phyloP scores from a whole-genome alignment of 345 rosid species.

The Syzygium aqueum region DNA sequence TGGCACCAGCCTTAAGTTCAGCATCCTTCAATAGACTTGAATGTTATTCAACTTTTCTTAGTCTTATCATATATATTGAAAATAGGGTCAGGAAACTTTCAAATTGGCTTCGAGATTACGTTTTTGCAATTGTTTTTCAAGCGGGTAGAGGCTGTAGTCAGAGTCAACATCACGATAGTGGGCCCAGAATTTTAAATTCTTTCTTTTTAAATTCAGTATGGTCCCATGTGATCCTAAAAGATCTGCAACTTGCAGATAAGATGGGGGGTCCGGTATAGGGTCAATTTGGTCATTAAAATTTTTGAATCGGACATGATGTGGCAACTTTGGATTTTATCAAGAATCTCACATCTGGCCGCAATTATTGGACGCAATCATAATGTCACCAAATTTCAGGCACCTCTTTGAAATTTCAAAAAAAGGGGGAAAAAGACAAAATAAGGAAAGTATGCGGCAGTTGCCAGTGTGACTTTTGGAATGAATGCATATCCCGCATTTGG shows the following conservation, averaged over 20 bases:
- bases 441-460: not conserved
- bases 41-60: not conserved
- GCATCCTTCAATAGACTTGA: rapidly evolving
- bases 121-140: not conserved
- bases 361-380: not conserved
- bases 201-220: no score
- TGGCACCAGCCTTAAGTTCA: not conserved
- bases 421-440: not conserved
- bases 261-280: not conserved
- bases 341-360: not conserved
- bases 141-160: not conserved
- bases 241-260: not conserved
- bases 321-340: not conserved
- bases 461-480: not conserved
- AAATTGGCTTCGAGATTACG: not conserved
- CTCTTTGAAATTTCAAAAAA: not conserved
- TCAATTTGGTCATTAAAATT: not conserved
- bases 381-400: not conserved
- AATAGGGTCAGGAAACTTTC: not conserved
- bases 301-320: not conserved
- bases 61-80: not conserved
- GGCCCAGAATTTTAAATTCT: not conserved
- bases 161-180: not conserved
- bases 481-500: not conserved
- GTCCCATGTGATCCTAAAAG: not conserved